Evolutionary conservation across 176 grass and related monocot species (phyloP).

Genomic region (Oryza australiensis): DNA sequence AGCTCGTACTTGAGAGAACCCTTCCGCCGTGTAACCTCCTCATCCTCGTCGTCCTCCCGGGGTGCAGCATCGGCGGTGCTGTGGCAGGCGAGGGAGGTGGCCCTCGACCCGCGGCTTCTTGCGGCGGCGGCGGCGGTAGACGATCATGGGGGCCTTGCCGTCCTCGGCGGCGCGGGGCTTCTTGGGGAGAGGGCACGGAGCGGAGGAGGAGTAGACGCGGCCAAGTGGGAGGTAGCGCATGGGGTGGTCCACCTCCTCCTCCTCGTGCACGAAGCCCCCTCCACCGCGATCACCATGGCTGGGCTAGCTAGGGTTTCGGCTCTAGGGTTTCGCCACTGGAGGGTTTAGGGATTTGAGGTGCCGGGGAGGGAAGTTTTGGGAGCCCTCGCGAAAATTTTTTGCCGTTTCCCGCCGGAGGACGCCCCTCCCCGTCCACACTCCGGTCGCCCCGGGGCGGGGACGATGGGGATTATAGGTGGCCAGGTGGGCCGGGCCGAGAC

Average conservation of each 20-base stretch:
- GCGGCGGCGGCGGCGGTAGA: slow-evolving; percentile 49
- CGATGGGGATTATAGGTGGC: too few species aligned
- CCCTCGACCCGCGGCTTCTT: slow-evolving; percentile 45
- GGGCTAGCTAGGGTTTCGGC: slow-evolving; percentile 34
- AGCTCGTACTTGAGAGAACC: slow-evolving; percentile 48
- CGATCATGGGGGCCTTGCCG: slow-evolving; percentile 27
- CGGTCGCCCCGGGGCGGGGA: background rate
- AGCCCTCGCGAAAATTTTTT: slow-evolving; percentile 19
- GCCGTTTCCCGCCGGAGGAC: slow-evolving; percentile 49
- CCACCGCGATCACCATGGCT: slow-evolving; percentile 72
- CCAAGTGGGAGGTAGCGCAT: slow-evolving; percentile 75
- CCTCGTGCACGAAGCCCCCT: slow-evolving; percentile 52
- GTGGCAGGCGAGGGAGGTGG: background rate
- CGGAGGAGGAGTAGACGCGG: slow-evolving; percentile 78
- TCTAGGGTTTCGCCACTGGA: slow-evolving; percentile 38
- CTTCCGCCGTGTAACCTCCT: slow-evolving; percentile 39
- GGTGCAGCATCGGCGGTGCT: background rate
- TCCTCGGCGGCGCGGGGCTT: slow-evolving; percentile 32
- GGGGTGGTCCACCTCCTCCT: slow-evolving; percentile 46
- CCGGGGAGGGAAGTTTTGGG: background rate
- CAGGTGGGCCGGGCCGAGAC: too few species aligned
- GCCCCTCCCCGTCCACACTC: background rate
- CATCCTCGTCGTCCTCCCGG: slow-evolving; percentile 4
- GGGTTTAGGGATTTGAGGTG: slow-evolving; percentile 29
- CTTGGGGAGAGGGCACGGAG: slow-evolving; percentile 43